phyloP scores from a whole-genome alignment of 805 yeast genomes.

The Lipomyces chichibuensis region DNA sequence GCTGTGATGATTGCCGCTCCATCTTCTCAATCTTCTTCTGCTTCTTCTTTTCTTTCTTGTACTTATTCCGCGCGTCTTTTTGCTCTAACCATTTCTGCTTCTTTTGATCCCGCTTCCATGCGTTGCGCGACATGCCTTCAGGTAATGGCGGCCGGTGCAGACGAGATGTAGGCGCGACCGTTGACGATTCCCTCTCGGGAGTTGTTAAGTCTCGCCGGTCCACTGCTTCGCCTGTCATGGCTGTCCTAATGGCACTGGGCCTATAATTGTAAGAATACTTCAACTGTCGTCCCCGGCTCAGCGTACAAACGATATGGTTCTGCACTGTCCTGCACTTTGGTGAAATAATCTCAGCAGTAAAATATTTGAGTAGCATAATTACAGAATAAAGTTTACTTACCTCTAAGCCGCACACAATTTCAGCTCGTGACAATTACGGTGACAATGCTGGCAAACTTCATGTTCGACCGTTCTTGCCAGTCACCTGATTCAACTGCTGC shows the following conservation, averaged over 20 bases:
- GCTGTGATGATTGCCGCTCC: slow-evolving; percentile 45
- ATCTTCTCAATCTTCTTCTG: slow-evolving; percentile 43
- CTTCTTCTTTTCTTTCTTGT: slow-evolving; percentile 52
- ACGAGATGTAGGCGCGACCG: not conserved
- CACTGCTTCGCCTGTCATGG: not conserved
- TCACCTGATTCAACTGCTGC: not conserved
- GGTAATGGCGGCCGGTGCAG: slow-evolving; percentile 48
- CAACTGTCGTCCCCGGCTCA: not conserved
- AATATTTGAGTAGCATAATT: too few species aligned
- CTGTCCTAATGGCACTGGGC: not conserved
- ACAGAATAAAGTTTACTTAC: not conserved
- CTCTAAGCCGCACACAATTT: not conserved
- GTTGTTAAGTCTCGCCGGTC: not conserved
- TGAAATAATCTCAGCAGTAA: too few species aligned
- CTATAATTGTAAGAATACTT: not conserved
- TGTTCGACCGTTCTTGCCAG: not conserved
- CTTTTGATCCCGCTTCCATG: slow-evolving; percentile 75
- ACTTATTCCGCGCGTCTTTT: slow-evolving; percentile 56
- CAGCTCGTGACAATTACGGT: not conserved
- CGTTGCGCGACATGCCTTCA: slow-evolving; percentile 83
- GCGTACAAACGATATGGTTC: too few species aligned
- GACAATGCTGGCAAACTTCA: not conserved
- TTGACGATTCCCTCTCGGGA: not conserved
- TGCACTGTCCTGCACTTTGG: too few species aligned
- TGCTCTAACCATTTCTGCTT: slow-evolving; percentile 61